Evolutionary conservation across 148 eudicot species (phyloP).

Genomic region (Camellia granthamiana): DNA sequence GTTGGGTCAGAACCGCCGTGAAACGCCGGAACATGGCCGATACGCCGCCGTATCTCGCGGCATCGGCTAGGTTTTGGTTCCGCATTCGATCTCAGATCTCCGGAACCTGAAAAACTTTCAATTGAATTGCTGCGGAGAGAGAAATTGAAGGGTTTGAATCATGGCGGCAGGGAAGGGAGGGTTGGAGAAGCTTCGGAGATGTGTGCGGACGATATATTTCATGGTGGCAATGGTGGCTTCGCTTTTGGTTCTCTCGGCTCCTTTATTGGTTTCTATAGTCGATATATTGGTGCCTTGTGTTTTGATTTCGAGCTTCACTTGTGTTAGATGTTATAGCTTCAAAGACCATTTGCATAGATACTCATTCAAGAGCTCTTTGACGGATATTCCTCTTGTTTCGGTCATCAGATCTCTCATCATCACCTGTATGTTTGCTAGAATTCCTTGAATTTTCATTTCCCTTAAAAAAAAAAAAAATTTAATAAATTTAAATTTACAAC

Average conservation of each 20-base stretch:
- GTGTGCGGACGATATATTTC: slow-evolving; percentile 63
- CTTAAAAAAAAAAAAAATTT: no score
- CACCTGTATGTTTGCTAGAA: slow-evolving; percentile 37
- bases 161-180: slow-evolving; percentile 41
- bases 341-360: slow-evolving; percentile 66
- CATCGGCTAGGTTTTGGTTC: slow-evolving; percentile 36
- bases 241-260: slow-evolving; percentile 55
- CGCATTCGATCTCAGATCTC: slow-evolving; percentile 40
- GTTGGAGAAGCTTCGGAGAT: slow-evolving; percentile 61
- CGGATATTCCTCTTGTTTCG: slow-evolving; percentile 86
- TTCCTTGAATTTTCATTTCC: neutral
- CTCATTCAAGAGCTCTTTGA: slow-evolving; percentile 67
- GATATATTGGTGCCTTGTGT: slow-evolving; percentile 67
- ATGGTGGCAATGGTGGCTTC: slow-evolving; percentile 89
- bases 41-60: slow-evolving; percentile 2
- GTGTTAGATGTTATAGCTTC: slow-evolving; percentile 57
- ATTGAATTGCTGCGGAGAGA: neutral
- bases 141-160: neutral
- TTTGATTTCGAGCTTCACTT: slow-evolving; percentile 74
- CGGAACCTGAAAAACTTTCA: slow-evolving; percentile 15
- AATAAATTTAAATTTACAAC: neutral
- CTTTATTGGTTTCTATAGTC: slow-evolving; percentile 64
- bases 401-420: slow-evolving; percentile 83
- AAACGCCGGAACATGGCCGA: slow-evolving; percentile 24
- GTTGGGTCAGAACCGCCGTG: neutral